phyloP scores from a whole-genome alignment of 495 filamentous ascomycete genomes.

The Cercophora samala region DNA sequence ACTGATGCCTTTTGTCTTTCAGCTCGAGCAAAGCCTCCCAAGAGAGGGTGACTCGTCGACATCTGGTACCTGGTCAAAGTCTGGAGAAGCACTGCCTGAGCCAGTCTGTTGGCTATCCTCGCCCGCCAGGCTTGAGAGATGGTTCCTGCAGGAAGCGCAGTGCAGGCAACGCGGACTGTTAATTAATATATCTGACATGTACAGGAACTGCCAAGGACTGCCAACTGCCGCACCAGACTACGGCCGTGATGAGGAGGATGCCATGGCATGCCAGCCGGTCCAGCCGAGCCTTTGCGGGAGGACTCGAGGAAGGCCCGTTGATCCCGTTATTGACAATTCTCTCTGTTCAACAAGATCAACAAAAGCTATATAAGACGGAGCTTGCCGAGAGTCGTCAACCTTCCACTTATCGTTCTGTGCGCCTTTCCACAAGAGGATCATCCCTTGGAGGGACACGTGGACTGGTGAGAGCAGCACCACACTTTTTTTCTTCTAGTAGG shows the following conservation, averaged over 20 bases:
- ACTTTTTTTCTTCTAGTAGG: not conserved
- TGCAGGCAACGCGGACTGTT: conserved; percentile 4
- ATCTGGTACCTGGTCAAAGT: not conserved
- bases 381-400: not conserved
- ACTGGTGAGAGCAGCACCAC: not conserved
- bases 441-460: conserved; percentile 1
- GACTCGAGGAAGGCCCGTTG: not conserved
- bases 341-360: not conserved
- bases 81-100: not conserved
- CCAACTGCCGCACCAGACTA: conserved; percentile 7
- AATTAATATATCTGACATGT: conserved; percentile 14
- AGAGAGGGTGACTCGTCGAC: not conserved
- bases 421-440: not conserved
- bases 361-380: not conserved
- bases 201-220: conserved; percentile 9
- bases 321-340: not conserved
- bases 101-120: not conserved
- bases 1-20: not conserved
- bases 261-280: not conserved
- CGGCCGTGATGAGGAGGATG: not conserved
- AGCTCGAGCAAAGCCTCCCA: not conserved
- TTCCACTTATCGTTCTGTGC: not conserved
- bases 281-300: conserved; percentile 1
- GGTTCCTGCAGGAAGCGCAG: conserved; percentile 12
- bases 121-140: not conserved